Evolutionary conservation across 805 yeast genomes (phyloP), one percentile per base, ranked within the genome.

Genomic region (Wickerhamomyces silvicola): DNA sequence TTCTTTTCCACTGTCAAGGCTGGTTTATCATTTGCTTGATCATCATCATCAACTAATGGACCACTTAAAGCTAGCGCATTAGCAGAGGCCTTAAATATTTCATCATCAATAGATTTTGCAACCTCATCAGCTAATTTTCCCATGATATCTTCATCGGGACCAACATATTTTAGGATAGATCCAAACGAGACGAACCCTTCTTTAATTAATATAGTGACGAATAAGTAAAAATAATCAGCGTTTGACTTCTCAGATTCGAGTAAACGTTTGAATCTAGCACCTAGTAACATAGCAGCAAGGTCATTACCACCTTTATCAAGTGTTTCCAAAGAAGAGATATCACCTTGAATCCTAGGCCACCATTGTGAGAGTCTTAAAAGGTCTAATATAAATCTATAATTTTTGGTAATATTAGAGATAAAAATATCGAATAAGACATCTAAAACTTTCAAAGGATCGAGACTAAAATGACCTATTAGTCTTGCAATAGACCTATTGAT

Each of bases 1-100:
- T 27, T 27, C 5, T 28, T 39, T 13, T 29, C 36, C 10, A 27
- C 33, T 31, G 24, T 32, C 13, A 20, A 16, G 12, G 21, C 30
- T 5, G 33, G 24, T 12, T 17, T 37, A 9, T 30, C 31, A 10
- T 47, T 57, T n/a, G 59, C 62, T 7, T 66, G 75, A 16, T 73
- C 81, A 13, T 74, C 83, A 22, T 81, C 90, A 23, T 74, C 77
- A 4, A 68, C 64, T 23, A 88, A 62, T 1, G 95, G 94, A 8
- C 92, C 92, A 6, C 96, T 95, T 44, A 87, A 53, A 0, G 97
- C 92, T 30, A 88, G 59, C 0, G 95, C 94, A 39, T 81, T 83
- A 0, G 84, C 80, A 16, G 73, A 68, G 0, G 88, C 80, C 39
- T 65, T 63, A 45, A 67, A 64, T 1, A 82, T 72, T 36, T 75